Percentiles rank a stretch among this genome's conserved stretches.
Conservation (phyloP, 345 rosid species). For the Brassica napus region DNA sequence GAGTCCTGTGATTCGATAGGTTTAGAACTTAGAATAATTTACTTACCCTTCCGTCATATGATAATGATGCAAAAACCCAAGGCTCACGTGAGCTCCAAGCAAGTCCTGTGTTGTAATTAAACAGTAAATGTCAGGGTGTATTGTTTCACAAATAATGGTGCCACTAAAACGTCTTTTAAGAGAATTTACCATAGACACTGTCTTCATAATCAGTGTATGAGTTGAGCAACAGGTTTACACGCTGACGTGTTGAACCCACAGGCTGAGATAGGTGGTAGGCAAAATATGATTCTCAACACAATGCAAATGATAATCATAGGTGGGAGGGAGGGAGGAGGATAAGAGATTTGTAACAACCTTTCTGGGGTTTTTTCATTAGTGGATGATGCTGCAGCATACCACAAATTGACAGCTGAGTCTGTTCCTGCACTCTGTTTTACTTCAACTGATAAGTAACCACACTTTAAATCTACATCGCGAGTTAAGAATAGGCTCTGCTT, state of each 20-base stretch:
- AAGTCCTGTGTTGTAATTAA: constrained; percentile 55
- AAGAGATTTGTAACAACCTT: constrained; percentile 47
- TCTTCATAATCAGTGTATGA: constrained; percentile 88
- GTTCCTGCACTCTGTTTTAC: constrained; percentile 85
- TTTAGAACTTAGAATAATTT: neutral
- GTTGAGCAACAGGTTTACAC: constrained; percentile 52
- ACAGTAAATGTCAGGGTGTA: constrained; percentile 3
- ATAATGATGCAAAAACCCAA: constrained; percentile 84
- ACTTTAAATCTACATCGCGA: neutral
- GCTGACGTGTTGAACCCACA: constrained; percentile 43
- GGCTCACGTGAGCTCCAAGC: constrained; percentile 93
- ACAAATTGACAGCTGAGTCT: constrained; percentile 83
- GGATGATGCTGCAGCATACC: constrained; percentile 65
- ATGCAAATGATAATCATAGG: neutral
- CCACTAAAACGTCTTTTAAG: neutral
- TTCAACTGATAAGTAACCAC: constrained; percentile 7
- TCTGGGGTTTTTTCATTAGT: constrained; percentile 47
- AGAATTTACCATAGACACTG: constrained; percentile 70
- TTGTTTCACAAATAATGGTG: constrained; percentile 12
- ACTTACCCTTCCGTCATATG: constrained; percentile 94
- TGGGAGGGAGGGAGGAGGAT: neutral
- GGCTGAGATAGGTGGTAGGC: constrained; percentile 34
- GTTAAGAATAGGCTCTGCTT: constrained; percentile 7
- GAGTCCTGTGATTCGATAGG: neutral
- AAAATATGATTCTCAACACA: constrained; percentile 5